Conservation (phyloP, 345 rosid species). For the Pugionium dolabratum region DNA sequence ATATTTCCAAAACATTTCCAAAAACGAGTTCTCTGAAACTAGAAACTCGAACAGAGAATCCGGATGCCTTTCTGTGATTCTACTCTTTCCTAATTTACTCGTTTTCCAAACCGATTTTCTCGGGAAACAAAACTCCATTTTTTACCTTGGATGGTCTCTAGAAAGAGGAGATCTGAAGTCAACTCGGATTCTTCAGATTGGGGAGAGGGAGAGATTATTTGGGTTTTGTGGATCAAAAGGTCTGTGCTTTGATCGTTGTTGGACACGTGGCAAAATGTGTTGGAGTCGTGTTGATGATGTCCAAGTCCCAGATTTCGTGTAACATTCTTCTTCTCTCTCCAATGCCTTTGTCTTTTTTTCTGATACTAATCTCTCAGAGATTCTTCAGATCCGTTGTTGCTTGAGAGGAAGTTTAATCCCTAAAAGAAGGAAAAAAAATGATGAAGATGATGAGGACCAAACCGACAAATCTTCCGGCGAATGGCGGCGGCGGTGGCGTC, state of each 20-base stretch:
- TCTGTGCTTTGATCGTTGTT: slow-evolving; percentile 27
- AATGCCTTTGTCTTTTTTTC: slow-evolving; percentile 46
- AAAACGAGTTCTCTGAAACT: slow-evolving; percentile 26
- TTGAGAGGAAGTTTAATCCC: neutral
- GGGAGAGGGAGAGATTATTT: slow-evolving; percentile 1
- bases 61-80: slow-evolving; percentile 36
- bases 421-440: slow-evolving; percentile 18
- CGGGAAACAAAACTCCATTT: slow-evolving; percentile 10
- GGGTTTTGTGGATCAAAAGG: neutral
- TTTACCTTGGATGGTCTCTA: neutral
- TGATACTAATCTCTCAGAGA: slow-evolving; percentile 39
- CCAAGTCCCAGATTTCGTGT: slow-evolving; percentile 39
- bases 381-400: slow-evolving; percentile 44
- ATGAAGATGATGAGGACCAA: slow-evolving; percentile 83
- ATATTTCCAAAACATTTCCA: no score
- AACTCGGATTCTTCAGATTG: slow-evolving; percentile 24
- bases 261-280: slow-evolving; percentile 46
- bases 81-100: slow-evolving; percentile 29
- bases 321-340: slow-evolving; percentile 44
- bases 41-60: slow-evolving; percentile 41
- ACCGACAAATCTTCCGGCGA: slow-evolving; percentile 47
- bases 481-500: slow-evolving; percentile 40
- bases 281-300: slow-evolving; percentile 22
- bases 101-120: slow-evolving; percentile 36
- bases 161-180: slow-evolving; percentile 35